phyloP scores from a whole-genome alignment of 2,329 filamentous ascomycete genomes.

The Rosellinia necatrix region DNA sequence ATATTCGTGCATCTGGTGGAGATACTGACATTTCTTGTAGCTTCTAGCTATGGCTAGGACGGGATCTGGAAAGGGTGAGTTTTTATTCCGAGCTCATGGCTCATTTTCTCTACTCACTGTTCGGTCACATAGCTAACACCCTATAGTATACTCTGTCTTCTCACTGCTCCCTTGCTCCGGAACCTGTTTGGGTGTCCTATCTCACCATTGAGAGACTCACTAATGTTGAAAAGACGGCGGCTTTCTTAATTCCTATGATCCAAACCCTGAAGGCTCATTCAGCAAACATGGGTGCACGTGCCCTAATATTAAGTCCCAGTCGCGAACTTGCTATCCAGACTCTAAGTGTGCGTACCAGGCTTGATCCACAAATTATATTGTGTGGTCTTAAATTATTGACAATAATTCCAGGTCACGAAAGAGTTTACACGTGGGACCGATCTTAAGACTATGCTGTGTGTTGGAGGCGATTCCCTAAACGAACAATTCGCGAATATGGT shows the following conservation, averaged over 20 bases:
- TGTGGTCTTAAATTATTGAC: background rate
- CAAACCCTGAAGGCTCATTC: conserved; percentile 90
- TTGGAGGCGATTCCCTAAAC: conserved; percentile 74
- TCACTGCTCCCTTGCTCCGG: background rate
- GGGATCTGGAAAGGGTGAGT: conserved; percentile 79
- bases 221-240: conserved; percentile 65
- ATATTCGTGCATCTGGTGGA: background rate
- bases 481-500: conserved; percentile 30
- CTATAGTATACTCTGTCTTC: conserved; percentile 8
- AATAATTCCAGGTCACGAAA: conserved; percentile 91
- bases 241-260: conserved; percentile 98
- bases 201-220: background rate
- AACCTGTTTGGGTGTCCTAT: background rate
- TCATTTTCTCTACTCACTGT: background rate
- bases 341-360: conserved; percentile 13
- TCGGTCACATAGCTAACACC: background rate
- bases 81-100: background rate
- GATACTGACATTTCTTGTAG: conserved; percentile 81
- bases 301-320: conserved; percentile 87
- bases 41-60: conserved; percentile 95
- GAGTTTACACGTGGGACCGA: conserved; percentile 91
- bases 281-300: conserved; percentile 81
- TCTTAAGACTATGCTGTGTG: conserved; percentile 81
- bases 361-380: background rate
- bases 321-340: conserved; percentile 87